Conservation (phyloP, 225 moss, liverwort and hornwort species). For the Bryum argenteum region DNA sequence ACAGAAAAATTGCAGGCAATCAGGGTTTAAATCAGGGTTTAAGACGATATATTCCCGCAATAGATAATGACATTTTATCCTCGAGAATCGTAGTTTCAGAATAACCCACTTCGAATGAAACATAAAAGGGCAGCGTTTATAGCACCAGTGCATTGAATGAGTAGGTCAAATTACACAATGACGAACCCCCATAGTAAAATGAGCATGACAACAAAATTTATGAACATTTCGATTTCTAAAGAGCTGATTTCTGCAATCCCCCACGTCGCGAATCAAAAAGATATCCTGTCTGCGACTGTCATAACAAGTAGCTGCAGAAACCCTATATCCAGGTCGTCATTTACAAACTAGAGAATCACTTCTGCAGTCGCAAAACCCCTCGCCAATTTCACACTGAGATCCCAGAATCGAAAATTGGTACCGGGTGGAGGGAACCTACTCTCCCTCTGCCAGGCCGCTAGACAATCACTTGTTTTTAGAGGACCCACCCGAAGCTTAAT, state of each 20-base stretch:
- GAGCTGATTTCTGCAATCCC: background rate
- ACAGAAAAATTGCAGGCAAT: background rate
- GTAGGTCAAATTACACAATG: too few species aligned
- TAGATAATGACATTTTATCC: background rate
- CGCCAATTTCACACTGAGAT: background rate
- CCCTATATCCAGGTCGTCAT: conserved; percentile 20
- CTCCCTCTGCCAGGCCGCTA: background rate
- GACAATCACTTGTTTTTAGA: background rate
- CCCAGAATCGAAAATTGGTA: background rate
- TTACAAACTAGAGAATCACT: background rate
- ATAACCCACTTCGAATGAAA: background rate
- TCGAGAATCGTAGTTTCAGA: background rate
- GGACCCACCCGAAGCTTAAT: conserved; percentile 15
- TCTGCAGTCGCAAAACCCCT: background rate
- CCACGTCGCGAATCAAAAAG: background rate
- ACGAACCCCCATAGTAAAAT: background rate
- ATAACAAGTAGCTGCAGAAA: background rate
- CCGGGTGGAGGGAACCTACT: background rate
- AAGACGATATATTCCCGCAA: conserved; percentile 1
- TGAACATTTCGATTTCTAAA: background rate
- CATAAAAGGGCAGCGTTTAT: background rate
- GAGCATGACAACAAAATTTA: background rate
- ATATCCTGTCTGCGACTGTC: background rate
- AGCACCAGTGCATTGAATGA: background rate
- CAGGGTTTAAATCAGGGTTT: conserved; percentile 36